phyloP scores from a whole-genome alignment of 352 stramenopile species.

The Phytophthora vignae region DNA sequence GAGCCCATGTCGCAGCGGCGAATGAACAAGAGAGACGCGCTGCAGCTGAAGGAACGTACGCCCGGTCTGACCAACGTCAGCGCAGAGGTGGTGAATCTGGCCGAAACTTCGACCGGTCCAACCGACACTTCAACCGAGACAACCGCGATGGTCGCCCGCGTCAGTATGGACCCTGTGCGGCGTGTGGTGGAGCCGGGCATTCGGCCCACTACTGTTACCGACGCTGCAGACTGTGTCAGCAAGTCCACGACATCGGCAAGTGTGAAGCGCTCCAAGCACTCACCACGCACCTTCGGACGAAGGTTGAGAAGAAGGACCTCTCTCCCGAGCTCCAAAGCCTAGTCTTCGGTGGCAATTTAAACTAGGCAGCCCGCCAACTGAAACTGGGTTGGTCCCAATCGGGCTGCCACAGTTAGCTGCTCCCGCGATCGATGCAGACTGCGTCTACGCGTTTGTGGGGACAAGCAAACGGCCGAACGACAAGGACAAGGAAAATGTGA shows the following conservation, averaged over 20 bases:
- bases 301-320: too few relatives aligned
- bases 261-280: too few relatives aligned
- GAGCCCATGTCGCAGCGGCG: background rate
- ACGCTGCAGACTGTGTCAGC: background rate
- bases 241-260: background rate
- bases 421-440: too few relatives aligned
- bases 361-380: too few relatives aligned
- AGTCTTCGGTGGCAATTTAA: too few relatives aligned
- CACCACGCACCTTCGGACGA: too few relatives aligned
- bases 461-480: too few relatives aligned
- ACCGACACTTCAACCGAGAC: background rate
- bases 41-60: constrained; percentile 1
- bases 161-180: constrained; percentile 5
- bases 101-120: background rate
- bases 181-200: background rate
- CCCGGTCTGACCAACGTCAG: background rate
- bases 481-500: too few relatives aligned
- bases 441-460: too few relatives aligned
- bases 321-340: too few relatives aligned
- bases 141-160: background rate
- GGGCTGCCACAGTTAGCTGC: too few relatives aligned
- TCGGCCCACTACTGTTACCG: constrained; percentile 2
- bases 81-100: background rate
- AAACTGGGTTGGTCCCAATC: too few relatives aligned
- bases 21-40: background rate